Base-by-base conservation (phyloP, 208 protist species). In the Naegleria gruberi region DNA sequence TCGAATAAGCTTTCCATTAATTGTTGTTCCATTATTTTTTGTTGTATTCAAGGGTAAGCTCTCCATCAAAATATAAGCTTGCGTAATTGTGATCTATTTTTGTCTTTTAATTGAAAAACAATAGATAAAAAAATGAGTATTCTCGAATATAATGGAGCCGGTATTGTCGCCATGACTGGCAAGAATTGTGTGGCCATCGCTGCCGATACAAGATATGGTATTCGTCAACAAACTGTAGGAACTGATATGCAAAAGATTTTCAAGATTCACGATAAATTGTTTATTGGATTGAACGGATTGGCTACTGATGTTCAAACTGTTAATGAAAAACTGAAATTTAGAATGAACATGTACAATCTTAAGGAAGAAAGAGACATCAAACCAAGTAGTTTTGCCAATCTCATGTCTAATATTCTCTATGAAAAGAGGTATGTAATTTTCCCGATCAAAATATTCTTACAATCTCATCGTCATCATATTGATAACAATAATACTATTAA, bases 181-280 rank as follows among this genome's bases (percentile, higher is more conserved):
- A 99, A 99, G 92, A 95, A 98, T 92, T 99, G 98, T 94, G 98
- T 99, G 85, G 98, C 98, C 10, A 99, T 99, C 90, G 97, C 98
- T 30, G 95, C 96, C 7, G 98, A 99, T 94, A 96, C 95, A 87
- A 95, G 98, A 65, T 97, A 99, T 85, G 98, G 98, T 90, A 95
- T 98, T 90, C 95, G 98, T 91, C 93, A 97, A 45, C 97, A 98
- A 93, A 99, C 98, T 0, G 97, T 99, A 41, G 96, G 95, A 5
- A 98, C 94, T 91, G 95, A 99, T 91, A 96, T 98, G 46, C 95
- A 96, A 37, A 99, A 99, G 91, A 94, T 99, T 26, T 97, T 97
- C 89, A 92, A 96, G 45, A 95, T 99, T 45, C 98, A 96, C 92
- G 94, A 98, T 90, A 96, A 94, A 55, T 95, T 96, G 37, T 96